Evolutionary conservation across 768 basidiomycete genomes (phyloP), one percentile per base, ranked within the genome.

Genomic region (Lentinula sp.): DNA sequence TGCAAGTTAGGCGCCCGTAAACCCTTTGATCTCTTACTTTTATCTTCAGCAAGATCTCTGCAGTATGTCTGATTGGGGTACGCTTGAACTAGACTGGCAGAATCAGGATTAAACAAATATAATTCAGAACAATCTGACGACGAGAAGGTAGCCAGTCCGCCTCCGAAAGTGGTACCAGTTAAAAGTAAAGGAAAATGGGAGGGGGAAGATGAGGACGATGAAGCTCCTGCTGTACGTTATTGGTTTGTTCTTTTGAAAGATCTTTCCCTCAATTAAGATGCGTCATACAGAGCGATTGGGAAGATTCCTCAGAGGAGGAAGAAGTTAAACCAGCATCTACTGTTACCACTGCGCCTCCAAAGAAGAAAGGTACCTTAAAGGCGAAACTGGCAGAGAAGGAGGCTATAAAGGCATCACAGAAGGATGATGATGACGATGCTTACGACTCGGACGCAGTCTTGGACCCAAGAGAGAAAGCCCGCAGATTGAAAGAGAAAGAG

Each of bases 351-450:
- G 86, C 87, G 16, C 87, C 91, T 3, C 84, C 88, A 1, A 93
- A 91, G 79, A 96, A 97, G 77, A 97, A 95, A 76, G 93, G 92
- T 57, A 91, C 89, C 1, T 73, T 98, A 65, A 97, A 97, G 73
- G 84, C 85, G 18, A 96, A 95, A 72, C 76, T 98, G 2, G 94
- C 94, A 0, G 93, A 95, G 73, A 97, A 94, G 74, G 95, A 94
- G 68, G 89, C 87, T 0, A 79, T 79, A 62, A 91, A 87, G 63
- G 85, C 85, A 2, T 78, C 80, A 1, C 74, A 70, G 2, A 79
- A 76, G 6, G 78, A 71, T 11, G 75, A 77, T 5, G 70, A 66
- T 23, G 67, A 67, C 21, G 72, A 73, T 51, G 82, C 84, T n/a
- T 87, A 85, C 66, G 83, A 84, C 37, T 87, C 88, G 37, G 90